A percentile compares a stretch with the other conserved stretches of the same genome.
Evolutionary conservation across 306 rosid species (phyloP).

Genomic region (Trichosanthes truncata): DNA sequence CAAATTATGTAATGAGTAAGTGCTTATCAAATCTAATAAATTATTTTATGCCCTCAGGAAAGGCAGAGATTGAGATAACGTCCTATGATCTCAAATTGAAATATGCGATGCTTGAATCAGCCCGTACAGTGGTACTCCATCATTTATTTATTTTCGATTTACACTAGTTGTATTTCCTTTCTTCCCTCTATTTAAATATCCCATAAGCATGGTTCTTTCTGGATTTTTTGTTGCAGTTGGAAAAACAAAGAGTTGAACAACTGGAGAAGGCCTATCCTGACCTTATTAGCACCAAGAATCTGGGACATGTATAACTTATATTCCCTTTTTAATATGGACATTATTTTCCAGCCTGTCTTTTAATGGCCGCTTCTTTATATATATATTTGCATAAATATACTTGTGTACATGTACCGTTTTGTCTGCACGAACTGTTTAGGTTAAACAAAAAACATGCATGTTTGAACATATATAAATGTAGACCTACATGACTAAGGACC

Average conservation of each 20-base stretch:
- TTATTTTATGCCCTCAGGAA: slow-evolving; percentile 43
- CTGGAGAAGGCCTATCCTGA: slow-evolving; percentile 84
- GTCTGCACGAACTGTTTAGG: slow-evolving; percentile 1
- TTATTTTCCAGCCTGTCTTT: slow-evolving; percentile 5
- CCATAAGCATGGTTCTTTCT: slow-evolving; percentile 8
- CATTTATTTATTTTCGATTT: not conserved
- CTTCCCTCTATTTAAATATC: not conserved
- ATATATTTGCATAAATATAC: not conserved
- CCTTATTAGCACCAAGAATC: slow-evolving; percentile 78
- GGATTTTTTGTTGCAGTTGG: slow-evolving; percentile 53
- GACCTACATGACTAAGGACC: not conserved
- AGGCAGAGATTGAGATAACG: slow-evolving; percentile 45
- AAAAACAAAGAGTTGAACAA: slow-evolving; percentile 67
- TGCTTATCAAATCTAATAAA: slow-evolving; percentile 2
- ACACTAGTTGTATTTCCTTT: not conserved
- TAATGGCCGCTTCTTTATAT: not conserved
- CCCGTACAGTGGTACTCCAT: slow-evolving; percentile 55
- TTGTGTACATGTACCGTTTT: not conserved
- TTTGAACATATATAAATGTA: not conserved
- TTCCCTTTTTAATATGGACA: slow-evolving; percentile 10
- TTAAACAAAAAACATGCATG: not conserved
- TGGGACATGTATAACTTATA: slow-evolving; percentile 69
- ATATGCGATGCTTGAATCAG: slow-evolving; percentile 61
- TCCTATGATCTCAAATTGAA: slow-evolving; percentile 57
- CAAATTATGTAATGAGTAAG: not conserved